Evolutionary conservation across 257 asterid genomes (phyloP).

Genomic region (Solanum sparsipilum): DNA sequence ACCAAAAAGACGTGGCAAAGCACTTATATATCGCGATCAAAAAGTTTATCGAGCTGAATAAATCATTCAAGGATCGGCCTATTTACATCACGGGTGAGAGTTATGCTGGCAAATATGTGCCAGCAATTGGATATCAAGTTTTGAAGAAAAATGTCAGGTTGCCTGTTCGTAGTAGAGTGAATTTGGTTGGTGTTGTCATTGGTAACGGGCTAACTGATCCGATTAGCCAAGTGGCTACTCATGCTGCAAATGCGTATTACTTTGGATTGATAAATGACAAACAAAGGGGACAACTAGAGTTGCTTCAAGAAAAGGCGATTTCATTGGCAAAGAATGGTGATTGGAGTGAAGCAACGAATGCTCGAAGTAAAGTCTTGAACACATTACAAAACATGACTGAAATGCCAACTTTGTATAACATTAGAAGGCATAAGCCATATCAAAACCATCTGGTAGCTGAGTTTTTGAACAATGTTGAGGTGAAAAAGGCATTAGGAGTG

Average conservation of each 20-base stretch:
- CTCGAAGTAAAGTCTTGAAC: slow-evolving; percentile 25
- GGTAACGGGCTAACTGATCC: slow-evolving; percentile 94
- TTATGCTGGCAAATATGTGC: slow-evolving; percentile 75
- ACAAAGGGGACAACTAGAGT: slow-evolving; percentile 37
- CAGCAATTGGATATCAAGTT: slow-evolving; percentile 54
- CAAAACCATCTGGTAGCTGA: slow-evolving; percentile 37
- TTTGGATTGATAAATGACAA: slow-evolving; percentile 58
- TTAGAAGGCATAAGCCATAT: slow-evolving; percentile 46
- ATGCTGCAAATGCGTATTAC: slow-evolving; percentile 36
- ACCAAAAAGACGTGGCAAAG: slow-evolving; percentile 48
- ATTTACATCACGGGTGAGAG: slow-evolving; percentile 68
- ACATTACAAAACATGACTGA: slow-evolving; percentile 56
- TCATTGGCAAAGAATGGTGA: slow-evolving; percentile 13
- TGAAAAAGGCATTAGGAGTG: slow-evolving; percentile 46
- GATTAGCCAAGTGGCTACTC: slow-evolving; percentile 50
- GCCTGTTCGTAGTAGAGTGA: slow-evolving; percentile 20
- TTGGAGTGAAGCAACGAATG: slow-evolving; percentile 52
- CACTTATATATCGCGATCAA: slow-evolving; percentile 53
- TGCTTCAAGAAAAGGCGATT: slow-evolving; percentile 30
- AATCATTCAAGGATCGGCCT: slow-evolving; percentile 35
- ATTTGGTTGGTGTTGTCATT: slow-evolving; percentile 59
- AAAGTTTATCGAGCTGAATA: slow-evolving; percentile 32
- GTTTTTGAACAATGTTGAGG: slow-evolving; percentile 36
- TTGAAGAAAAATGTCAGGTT: slow-evolving; percentile 36
- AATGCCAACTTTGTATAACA: slow-evolving; percentile 59